Base-by-base conservation (phyloP, 768 basidiomycete species). In the Pleurotus cornucopiae region DNA sequence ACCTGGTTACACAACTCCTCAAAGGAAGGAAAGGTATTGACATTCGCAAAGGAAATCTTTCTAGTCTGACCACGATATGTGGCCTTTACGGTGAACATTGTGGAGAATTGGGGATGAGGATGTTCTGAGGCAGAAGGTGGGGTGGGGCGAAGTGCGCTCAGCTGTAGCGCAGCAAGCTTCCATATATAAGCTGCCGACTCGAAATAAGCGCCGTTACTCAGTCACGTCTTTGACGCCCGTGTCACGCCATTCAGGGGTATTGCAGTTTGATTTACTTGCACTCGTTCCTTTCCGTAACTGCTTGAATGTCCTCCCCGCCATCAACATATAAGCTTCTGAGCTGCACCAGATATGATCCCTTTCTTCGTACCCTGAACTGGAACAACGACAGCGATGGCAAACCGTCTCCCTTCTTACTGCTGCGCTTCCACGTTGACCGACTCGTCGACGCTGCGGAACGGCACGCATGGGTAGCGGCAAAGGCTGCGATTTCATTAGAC, bases 11-110 rank as follows among this genome's bases (percentile, higher is more conserved):
- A 76, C 40, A 91, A 74, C 60, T 88, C 74, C 2, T 78, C 69
- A 64, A 80, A 89, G 1, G 82, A 69, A 45, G 89, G 89, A 63
- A 91, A 89, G 14, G 71, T 62, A 40, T 69, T 64, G n/a, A 67
- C 68, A 5, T 76, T 73, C 14, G 73, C 59, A 60, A 89, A 88
- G 2, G 80, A 71, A 61, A 88, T 76, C 62, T 81, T 88, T 63
- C 89, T 81, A 56, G 82, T 88, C 67, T 91, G 86, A 26, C 73
- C 71, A 54, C 78, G 73, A 67, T 89, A 90, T 18, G 86, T 87
- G n/a, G 84, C 88, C 71, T 91, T 91, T 65, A 91, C 80, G 56
- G 82, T 82, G 75, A 90, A 89, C 81, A 86, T 85, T 71, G 74
- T 69, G 61, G 61, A 46, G 54, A 67, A 61, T 62, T 61, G 60